phyloP scores from a whole-genome alignment of 139 green algal species.

The Picochlorum sp. region DNA sequence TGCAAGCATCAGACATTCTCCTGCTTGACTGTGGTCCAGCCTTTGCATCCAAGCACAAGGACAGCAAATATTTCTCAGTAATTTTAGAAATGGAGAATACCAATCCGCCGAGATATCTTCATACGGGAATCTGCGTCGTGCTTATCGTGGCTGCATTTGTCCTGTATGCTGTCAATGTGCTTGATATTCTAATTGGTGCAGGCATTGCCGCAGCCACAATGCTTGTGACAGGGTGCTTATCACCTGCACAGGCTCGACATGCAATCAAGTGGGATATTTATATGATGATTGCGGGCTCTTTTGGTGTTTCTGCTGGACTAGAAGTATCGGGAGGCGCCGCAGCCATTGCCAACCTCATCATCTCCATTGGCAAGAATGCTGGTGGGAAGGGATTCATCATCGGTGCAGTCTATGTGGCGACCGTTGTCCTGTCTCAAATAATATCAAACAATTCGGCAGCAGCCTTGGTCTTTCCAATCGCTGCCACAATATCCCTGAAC shows the following conservation, averaged over 20 bases:
- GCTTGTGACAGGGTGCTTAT: constrained; percentile 56
- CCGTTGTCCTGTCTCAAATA: constrained; percentile 42
- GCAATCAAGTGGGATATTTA: constrained; percentile 45
- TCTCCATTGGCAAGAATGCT: constrained; percentile 20
- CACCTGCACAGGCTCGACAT: constrained; percentile 34
- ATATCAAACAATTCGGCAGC: constrained; percentile 53
- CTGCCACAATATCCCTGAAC: constrained; percentile 31
- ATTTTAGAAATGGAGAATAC: constrained; percentile 47
- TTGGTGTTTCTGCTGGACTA: constrained; percentile 34
- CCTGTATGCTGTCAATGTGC: constrained; percentile 12
- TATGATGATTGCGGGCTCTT: constrained; percentile 44
- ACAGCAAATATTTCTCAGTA: constrained; percentile 43
- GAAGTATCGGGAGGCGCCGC: constrained; percentile 33
- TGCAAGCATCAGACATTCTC: constrained; percentile 46
- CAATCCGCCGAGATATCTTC: constrained; percentile 34
- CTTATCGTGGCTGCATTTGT: constrained; percentile 44
- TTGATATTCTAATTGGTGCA: constrained; percentile 28
- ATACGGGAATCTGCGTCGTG: constrained; percentile 29
- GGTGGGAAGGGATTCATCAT: constrained; percentile 37
- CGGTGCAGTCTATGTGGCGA: constrained; percentile 41
- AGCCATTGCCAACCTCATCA: constrained; percentile 35
- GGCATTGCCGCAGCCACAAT: constrained; percentile 47
- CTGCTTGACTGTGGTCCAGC: constrained; percentile 42
- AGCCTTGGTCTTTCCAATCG: constrained; percentile 45
- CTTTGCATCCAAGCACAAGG: constrained; percentile 39